Evolutionary conservation across 768 basidiomycete species (phyloP).

Genomic region (Epithele typhae): DNA sequence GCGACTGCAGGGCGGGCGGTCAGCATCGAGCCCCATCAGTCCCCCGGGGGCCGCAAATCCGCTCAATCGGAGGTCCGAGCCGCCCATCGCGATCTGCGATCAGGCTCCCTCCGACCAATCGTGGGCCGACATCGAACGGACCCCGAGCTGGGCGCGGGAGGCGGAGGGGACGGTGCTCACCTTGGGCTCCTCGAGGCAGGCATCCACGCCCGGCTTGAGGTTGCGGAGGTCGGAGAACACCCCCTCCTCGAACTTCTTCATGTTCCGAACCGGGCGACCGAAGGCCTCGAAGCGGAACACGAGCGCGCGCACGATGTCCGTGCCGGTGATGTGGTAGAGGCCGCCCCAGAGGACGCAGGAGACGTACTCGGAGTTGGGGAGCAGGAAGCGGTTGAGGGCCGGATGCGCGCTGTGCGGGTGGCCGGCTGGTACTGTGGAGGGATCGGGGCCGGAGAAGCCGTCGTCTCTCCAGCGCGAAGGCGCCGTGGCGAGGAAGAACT

Average conservation of each 20-base stretch:
- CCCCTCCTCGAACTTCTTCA: slow-evolving; percentile 98
- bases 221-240: slow-evolving; percentile 92
- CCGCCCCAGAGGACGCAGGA: slow-evolving; percentile 92
- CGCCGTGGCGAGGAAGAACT: slow-evolving; percentile 85
- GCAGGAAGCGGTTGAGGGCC: slow-evolving; percentile 78
- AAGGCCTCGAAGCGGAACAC: slow-evolving; percentile 95
- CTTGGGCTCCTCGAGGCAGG: slow-evolving; percentile 95
- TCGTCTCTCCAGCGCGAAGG: slow-evolving; percentile 64
- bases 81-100: slow-evolving; percentile 2
- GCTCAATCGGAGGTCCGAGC: neutral
- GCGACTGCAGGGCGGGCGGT: slow-evolving; percentile 52
- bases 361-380: slow-evolving; percentile 85
- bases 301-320: slow-evolving; percentile 92
- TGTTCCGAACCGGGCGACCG: slow-evolving; percentile 83
- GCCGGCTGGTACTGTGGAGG: slow-evolving; percentile 23
- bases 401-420: slow-evolving; percentile 61
- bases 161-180: no score
- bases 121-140: no score
- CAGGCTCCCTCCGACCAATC: neutral
- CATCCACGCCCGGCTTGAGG: slow-evolving; percentile 89
- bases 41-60: neutral
- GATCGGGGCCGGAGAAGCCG: slow-evolving; percentile 14
- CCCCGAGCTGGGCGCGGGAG: no score
- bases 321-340: slow-evolving; percentile 91
- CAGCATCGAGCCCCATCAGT: slow-evolving; percentile 7